Evolutionary conservation across 345 rosid species (phyloP).

Genomic region (Eucalyptus paniculata): DNA sequence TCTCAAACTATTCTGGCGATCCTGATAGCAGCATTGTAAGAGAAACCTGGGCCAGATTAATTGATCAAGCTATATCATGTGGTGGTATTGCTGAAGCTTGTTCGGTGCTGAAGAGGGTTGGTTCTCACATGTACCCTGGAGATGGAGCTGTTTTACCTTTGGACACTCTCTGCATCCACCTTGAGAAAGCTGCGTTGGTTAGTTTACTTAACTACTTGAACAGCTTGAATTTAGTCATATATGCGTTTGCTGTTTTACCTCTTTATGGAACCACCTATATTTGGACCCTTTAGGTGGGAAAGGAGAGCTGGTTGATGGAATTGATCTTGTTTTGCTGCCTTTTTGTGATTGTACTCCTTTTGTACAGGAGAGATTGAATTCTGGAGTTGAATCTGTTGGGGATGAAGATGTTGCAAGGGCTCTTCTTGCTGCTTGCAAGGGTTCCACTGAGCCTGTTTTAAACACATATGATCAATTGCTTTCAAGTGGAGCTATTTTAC

Average conservation of each 20-base stretch:
- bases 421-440: conserved; percentile 89
- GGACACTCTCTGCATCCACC: conserved; percentile 83
- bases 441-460: conserved; percentile 80
- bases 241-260: not conserved
- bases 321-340: not conserved
- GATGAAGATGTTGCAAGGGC: conserved; percentile 90
- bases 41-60: conserved; percentile 93
- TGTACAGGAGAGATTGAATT: conserved; percentile 74
- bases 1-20: conserved; percentile 89
- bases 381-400: conserved; percentile 55
- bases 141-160: conserved; percentile 86
- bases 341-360: not conserved
- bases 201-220: not conserved
- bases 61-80: conserved; percentile 79
- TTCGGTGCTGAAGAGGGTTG: conserved; percentile 81
- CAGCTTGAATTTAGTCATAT: not conserved
- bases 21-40: conserved; percentile 84
- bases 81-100: conserved; percentile 98
- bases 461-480: conserved; percentile 76
- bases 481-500: conserved; percentile 68
- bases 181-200: conserved; percentile 93
- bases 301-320: not conserved
- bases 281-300: not conserved
- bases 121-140: conserved; percentile 81
- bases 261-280: not conserved